These are phyloP conservation scores for Solanum neorickii DNA, from an alignment of 257 asterid species.

Conservation along the genomic window DNA sequence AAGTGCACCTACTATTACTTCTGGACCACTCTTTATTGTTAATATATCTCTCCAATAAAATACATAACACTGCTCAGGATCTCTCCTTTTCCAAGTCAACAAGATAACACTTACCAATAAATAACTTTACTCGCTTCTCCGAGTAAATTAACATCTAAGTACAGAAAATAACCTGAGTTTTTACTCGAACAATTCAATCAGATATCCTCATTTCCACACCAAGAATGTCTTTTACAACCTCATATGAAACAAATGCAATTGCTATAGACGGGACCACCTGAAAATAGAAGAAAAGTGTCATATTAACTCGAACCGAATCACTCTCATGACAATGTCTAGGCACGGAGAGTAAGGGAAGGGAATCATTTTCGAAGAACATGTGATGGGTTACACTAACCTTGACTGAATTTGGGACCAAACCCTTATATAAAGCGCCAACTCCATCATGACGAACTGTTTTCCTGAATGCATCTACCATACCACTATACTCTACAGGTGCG, in stretches of 20 bases:
- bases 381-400: slow-evolving; percentile 48
- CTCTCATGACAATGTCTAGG: not conserved
- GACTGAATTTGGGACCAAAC: slow-evolving; percentile 92
- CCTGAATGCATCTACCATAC: slow-evolving; percentile 95
- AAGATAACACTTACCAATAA: not conserved
- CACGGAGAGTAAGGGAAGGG: not conserved
- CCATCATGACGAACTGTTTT: slow-evolving; percentile 93
- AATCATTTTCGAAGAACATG: not conserved
- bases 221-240: slow-evolving; percentile 62
- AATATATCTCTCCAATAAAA: not conserved
- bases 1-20: not conserved
- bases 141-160: not conserved
- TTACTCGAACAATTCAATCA: slow-evolving; percentile 25
- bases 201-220: slow-evolving; percentile 75
- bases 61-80: not conserved
- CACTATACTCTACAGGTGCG: slow-evolving; percentile 60
- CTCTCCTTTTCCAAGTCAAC: not conserved
- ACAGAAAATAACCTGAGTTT: not conserved
- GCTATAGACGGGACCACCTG: slow-evolving; percentile 91
- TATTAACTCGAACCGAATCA: not conserved
- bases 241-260: slow-evolving; percentile 81
- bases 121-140: not conserved
- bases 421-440: slow-evolving; percentile 82
- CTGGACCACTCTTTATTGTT: slow-evolving; percentile 4
- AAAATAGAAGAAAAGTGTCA: not conserved